Conservation (phyloP, 805 yeast species). For the Kodamaea restingae region DNA sequence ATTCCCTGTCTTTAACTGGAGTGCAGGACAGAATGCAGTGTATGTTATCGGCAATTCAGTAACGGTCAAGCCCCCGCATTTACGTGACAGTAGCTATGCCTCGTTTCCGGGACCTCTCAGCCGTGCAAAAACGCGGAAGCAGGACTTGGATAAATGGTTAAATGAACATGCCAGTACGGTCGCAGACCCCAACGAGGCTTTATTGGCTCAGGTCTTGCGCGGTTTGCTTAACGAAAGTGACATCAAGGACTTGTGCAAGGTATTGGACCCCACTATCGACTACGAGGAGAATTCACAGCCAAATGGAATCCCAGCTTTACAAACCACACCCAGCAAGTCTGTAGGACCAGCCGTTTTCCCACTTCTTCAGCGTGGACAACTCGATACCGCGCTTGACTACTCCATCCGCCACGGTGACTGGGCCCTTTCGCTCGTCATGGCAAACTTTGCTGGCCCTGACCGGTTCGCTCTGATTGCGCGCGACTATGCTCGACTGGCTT, state of each 20-base stretch:
- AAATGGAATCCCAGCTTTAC: background rate
- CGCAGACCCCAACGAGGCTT: conserved; percentile 19
- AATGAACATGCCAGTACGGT: conserved; percentile 18
- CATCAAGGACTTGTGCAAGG: conserved; percentile 27
- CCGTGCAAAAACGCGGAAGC: conserved; percentile 53
- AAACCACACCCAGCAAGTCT: background rate
- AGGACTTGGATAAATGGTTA: conserved; percentile 65
- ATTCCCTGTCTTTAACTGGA: conserved; percentile 74
- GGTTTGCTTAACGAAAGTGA: conserved; percentile 30
- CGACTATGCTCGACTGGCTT: conserved; percentile 49
- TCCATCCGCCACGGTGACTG: conserved; percentile 66
- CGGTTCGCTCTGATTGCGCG: conserved; percentile 56
- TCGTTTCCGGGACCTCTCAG: conserved; percentile 68
- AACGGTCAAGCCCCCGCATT: conserved; percentile 25
- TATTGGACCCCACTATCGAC: conserved; percentile 42
- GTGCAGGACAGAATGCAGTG: conserved; percentile 26
- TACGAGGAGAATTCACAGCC: conserved; percentile 17
- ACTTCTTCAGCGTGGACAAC: conserved; percentile 57
- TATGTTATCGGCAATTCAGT: conserved; percentile 31
- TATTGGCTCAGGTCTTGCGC: conserved; percentile 31
- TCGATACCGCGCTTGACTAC: conserved; percentile 58
- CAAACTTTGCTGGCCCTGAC: conserved; percentile 61
- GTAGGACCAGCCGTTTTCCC: conserved; percentile 20
- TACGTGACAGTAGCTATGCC: conserved; percentile 22
- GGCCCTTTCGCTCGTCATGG: conserved; percentile 71